phyloP scores from a whole-genome alignment of 2,329 filamentous ascomycete species.

The Coleophoma cylindrospora region DNA sequence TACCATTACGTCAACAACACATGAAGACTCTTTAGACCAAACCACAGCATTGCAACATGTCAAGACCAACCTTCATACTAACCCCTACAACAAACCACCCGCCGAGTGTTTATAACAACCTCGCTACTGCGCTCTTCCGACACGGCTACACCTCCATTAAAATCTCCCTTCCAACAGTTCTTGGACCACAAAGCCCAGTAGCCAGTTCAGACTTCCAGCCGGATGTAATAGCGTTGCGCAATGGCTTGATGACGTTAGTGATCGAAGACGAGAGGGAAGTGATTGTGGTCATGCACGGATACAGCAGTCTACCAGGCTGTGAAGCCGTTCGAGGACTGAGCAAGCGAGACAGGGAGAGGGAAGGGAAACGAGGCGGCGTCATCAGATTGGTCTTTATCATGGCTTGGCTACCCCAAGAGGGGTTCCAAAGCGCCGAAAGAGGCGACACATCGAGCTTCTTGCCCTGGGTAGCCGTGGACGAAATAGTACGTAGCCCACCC shows the following conservation, averaged over 20 bases:
- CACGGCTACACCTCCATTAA: conserved; percentile 25
- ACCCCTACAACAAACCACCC: conserved; percentile 34
- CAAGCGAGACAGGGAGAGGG: conserved; percentile 25
- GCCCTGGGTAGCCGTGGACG: conserved; percentile 14
- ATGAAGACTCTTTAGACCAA: no score
- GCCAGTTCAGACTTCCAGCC: conserved; percentile 31
- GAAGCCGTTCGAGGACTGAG: conserved; percentile 27
- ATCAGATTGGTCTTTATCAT: conserved; percentile 33
- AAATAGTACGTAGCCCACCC: no score
- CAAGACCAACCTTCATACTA: conserved; percentile 32
- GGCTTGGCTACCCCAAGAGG: conserved; percentile 25
- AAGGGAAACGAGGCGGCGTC: conserved; percentile 30
- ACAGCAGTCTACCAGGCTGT: conserved; percentile 28
- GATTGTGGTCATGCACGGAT: conserved; percentile 33
- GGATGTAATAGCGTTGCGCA: conserved; percentile 31
- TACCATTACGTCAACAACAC: no score
- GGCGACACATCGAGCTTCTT: conserved; percentile 24
- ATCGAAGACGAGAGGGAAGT: conserved; percentile 29
- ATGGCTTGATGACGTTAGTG: conserved; percentile 25
- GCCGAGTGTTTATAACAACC: conserved; percentile 29
- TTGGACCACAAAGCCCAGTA: conserved; percentile 19
- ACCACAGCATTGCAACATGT: conserved; percentile 7
- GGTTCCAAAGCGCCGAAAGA: conserved; percentile 7
- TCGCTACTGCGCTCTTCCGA: conserved; percentile 26
- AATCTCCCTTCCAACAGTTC: conserved; percentile 30